Conservation (phyloP, 306 rosid species). For the Sechiopsis laciniata region DNA sequence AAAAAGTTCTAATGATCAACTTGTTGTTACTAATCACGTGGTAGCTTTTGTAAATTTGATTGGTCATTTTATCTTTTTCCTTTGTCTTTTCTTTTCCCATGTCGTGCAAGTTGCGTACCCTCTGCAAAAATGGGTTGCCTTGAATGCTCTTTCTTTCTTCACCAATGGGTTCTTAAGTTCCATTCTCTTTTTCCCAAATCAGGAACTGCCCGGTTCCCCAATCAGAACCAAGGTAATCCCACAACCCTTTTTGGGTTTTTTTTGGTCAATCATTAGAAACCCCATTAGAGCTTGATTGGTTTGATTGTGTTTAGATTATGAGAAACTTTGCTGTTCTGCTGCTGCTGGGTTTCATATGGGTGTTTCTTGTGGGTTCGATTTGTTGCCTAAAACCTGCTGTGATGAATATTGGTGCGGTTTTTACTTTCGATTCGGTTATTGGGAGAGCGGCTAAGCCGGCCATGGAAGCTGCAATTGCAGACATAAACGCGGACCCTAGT, state of each 20-base stretch:
- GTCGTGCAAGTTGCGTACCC: constrained; percentile 15
- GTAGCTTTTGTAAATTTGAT: neutral
- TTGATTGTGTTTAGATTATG: neutral
- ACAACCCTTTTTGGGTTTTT: neutral
- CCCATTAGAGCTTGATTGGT: neutral
- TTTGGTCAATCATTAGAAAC: neutral
- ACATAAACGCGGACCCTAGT: constrained; percentile 55
- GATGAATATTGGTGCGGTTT: constrained; percentile 68
- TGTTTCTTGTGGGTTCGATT: constrained; percentile 33
- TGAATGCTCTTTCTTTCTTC: neutral
- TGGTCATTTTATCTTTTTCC: neutral
- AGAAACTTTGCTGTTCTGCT: constrained; percentile 19
- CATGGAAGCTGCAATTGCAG: constrained; percentile 63
- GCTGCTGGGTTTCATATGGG: constrained; percentile 37
- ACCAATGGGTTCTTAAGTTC: neutral
- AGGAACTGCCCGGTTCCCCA: neutral
- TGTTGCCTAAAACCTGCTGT: constrained; percentile 41
- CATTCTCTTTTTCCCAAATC: neutral
- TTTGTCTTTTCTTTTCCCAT: neutral
- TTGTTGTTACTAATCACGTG: neutral
- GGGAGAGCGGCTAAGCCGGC: constrained; percentile 67
- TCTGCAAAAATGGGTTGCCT: neutral
- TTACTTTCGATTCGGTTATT: constrained; percentile 66
- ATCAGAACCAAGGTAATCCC: neutral
- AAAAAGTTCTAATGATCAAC: neutral